Evolutionary conservation across 192 early-diverging fungal species (phyloP).

Genomic region (Borealophlyctis nickersoniae): DNA sequence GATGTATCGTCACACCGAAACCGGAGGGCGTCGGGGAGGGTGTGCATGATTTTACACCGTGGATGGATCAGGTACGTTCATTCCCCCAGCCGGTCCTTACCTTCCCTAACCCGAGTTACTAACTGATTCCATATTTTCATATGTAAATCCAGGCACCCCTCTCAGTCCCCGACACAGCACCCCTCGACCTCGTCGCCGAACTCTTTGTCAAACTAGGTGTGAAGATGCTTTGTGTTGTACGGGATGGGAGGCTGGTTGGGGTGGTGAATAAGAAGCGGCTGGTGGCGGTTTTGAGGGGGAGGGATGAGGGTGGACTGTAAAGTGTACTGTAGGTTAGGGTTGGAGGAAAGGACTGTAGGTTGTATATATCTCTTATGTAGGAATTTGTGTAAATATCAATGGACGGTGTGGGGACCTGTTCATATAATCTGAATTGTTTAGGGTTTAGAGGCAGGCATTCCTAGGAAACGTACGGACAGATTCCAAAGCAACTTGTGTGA

Average conservation of each 20-base stretch:
- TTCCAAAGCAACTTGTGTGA: too few relatives aligned
- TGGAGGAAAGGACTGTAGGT: too few relatives aligned
- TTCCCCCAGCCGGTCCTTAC: not conserved
- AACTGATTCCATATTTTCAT: conserved; percentile 3
- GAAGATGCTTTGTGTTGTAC: conserved; percentile 73
- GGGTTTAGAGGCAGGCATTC: too few relatives aligned
- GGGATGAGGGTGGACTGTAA: not conserved
- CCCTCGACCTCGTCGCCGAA: conserved; percentile 83
- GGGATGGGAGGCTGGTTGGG: conserved; percentile 69
- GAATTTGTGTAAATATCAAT: too few relatives aligned
- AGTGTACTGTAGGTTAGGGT: too few relatives aligned
- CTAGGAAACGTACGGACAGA: too few relatives aligned
- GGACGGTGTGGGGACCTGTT: too few relatives aligned
- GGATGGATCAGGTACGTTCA: too few relatives aligned
- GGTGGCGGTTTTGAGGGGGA: conserved; percentile 69
- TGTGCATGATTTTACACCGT: conserved; percentile 36
- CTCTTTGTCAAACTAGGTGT: conserved; percentile 81
- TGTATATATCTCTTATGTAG: too few relatives aligned
- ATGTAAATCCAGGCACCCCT: conserved; percentile 73
- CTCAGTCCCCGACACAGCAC: conserved; percentile 65
- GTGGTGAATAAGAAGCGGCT: conserved; percentile 84
- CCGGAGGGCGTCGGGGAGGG: conserved; percentile 3
- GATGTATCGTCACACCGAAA: not conserved
- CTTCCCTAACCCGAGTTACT: not conserved
- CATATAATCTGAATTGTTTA: too few relatives aligned